A percentile compares a stretch with the other conserved stretches of the same genome.
These are phyloP conservation scores for Eragrostis curvula DNA, from an alignment of 176 grass and related monocot genomes.

Conservation along the genomic window DNA sequence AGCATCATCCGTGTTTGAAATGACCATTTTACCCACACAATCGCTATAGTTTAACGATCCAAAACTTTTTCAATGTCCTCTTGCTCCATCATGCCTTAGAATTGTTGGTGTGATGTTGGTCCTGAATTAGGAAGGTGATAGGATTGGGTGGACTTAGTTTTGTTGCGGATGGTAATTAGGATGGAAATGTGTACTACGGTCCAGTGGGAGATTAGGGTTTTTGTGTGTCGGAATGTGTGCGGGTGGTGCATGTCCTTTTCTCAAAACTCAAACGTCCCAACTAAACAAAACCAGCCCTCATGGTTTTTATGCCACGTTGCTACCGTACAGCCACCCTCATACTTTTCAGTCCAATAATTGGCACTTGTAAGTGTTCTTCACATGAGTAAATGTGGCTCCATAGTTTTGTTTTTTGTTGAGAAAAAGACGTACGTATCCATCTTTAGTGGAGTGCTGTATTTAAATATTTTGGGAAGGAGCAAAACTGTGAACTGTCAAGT, in stretches of 20 bases:
- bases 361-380: background rate
- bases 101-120: constrained; percentile 29
- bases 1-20: background rate
- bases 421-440: background rate
- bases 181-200: constrained; percentile 17
- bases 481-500: background rate
- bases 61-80: background rate
- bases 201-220: constrained; percentile 66
- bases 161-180: constrained; percentile 41
- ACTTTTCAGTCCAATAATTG: background rate
- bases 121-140: constrained; percentile 40
- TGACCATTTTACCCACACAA: background rate
- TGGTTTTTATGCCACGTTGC: constrained; percentile 12
- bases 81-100: background rate
- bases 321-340: background rate
- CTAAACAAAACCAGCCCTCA: constrained; percentile 48
- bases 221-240: constrained; percentile 22
- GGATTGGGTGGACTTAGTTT: constrained; percentile 34
- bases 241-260: constrained; percentile 53
- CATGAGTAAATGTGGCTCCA: constrained; percentile 1
- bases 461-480: background rate
- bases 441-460: background rate
- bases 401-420: background rate
- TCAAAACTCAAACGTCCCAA: constrained; percentile 52
- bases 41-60: background rate